These are phyloP conservation scores for Saccharomycopsis vini DNA, from an alignment of 805 yeast species.

Conservation along the genomic window DNA sequence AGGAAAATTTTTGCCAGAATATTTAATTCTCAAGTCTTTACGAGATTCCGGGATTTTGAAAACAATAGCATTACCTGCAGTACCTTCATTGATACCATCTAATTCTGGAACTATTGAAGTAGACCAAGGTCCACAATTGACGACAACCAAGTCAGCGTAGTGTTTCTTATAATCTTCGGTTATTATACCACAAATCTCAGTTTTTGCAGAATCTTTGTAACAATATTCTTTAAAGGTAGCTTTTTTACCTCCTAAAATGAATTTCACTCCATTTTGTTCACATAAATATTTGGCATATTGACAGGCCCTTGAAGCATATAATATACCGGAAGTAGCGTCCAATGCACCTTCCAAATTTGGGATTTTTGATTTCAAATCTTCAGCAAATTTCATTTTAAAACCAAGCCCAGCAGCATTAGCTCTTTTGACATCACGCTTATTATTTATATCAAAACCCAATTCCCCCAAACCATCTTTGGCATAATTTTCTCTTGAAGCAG, in stretches of 20 bases:
- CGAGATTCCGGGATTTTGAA: conserved; percentile 22
- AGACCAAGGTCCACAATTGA: conserved; percentile 28
- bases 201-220: conserved; percentile 16
- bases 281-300: conserved; percentile 23
- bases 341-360: conserved; percentile 4
- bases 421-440: conserved; percentile 21
- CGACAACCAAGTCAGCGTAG: conserved; percentile 23
- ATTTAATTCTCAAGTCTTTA: conserved; percentile 20
- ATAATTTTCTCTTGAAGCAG: conserved; percentile 10
- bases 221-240: conserved; percentile 19
- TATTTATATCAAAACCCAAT: conserved; percentile 15
- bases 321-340: conserved; percentile 15
- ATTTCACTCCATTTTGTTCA: conserved; percentile 15
- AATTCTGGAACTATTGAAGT: conserved; percentile 26
- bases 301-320: conserved; percentile 13
- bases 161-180: conserved; percentile 26
- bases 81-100: conserved; percentile 24
- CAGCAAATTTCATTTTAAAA: conserved; percentile 8
- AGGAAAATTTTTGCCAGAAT: conserved; percentile 23
- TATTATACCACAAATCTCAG: conserved; percentile 20
- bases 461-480: conserved; percentile 17
- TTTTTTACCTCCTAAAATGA: conserved; percentile 17
- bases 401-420: conserved; percentile 20
- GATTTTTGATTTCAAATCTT: conserved; percentile 5
- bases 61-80: conserved; percentile 27